These are phyloP conservation scores for Fraxinus ornus DNA, from an alignment of 305 asterid species.

Conservation along the genomic window DNA sequence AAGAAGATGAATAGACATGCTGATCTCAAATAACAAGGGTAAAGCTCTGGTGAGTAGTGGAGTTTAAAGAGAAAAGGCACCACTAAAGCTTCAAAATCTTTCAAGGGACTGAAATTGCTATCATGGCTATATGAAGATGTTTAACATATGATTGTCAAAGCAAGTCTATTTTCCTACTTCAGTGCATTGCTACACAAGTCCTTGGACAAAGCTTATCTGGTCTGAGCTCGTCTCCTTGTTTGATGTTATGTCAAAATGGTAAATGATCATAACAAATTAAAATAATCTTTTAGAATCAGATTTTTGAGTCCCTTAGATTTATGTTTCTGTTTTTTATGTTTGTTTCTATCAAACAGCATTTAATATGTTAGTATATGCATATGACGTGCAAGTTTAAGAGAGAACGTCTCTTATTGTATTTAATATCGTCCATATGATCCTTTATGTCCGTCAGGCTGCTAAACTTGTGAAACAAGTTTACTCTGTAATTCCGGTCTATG, in stretches of 20 bases:
- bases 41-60: not conserved
- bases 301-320: constrained; percentile 9
- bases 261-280: not conserved
- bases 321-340: constrained; percentile 12
- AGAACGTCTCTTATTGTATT: constrained; percentile 8
- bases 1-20: not conserved
- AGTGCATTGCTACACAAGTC: not conserved
- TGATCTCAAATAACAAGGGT: not conserved
- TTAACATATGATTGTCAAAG: not conserved
- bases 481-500: constrained; percentile 90
- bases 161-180: not conserved
- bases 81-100: not conserved
- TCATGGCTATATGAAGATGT: not conserved
- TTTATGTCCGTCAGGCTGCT: constrained; percentile 63
- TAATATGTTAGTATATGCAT: constrained; percentile 15
- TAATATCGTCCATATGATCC: constrained; percentile 6
- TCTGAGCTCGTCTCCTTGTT: not conserved
- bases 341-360: constrained; percentile 10
- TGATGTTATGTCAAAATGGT: not conserved
- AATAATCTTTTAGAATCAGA: constrained; percentile 3
- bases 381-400: constrained; percentile 8
- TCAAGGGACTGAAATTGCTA: not conserved
- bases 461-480: constrained; percentile 84
- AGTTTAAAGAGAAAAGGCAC: not conserved
- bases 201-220: not conserved